Evolutionary conservation across 1,284 basidiomycete genomes (phyloP).

Genomic region (Ustilago esculenta): DNA sequence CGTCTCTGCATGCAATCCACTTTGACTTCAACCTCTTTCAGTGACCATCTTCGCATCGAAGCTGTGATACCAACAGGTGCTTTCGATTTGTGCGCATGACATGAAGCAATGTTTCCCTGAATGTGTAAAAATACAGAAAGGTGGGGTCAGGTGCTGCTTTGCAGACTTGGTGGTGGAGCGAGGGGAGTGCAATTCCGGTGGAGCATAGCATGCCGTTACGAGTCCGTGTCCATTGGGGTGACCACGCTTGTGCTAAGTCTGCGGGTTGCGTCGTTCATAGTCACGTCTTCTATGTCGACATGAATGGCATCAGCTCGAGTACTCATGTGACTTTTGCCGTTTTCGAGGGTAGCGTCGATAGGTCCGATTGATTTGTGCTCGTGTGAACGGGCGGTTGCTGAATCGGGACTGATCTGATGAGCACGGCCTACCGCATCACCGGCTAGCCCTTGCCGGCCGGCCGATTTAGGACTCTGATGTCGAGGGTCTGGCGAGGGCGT

Average conservation of each 20-base stretch:
- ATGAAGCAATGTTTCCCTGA: conserved; percentile 17
- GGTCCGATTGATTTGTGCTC: neutral
- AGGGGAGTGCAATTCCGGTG: neutral
- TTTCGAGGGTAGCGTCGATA: conserved; percentile 1
- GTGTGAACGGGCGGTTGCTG: neutral
- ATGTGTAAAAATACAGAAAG: conserved; percentile 27
- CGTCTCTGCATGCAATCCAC: too few relatives aligned
- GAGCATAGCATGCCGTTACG: neutral
- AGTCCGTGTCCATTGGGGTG: conserved; percentile 28
- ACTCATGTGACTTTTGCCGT: conserved; percentile 3
- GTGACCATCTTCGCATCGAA: neutral
- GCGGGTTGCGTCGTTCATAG: conserved; percentile 1
- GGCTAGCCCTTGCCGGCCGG: neutral
- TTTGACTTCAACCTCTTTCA: too few relatives aligned
- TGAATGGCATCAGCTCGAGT: neutral
- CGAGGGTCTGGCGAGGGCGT: conserved; percentile 35
- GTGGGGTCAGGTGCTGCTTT: neutral
- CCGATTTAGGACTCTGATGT: conserved; percentile 22
- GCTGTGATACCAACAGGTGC: too few relatives aligned
- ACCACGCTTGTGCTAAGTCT: conserved; percentile 1
- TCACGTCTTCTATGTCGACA: conserved; percentile 4
- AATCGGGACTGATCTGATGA: conserved; percentile 5
- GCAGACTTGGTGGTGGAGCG: neutral
- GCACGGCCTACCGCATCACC: too few relatives aligned
- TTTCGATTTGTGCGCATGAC: conserved; percentile 10